phyloP scores from a whole-genome alignment of 139 green algal genomes.

The Chlorella sorokiniana region DNA sequence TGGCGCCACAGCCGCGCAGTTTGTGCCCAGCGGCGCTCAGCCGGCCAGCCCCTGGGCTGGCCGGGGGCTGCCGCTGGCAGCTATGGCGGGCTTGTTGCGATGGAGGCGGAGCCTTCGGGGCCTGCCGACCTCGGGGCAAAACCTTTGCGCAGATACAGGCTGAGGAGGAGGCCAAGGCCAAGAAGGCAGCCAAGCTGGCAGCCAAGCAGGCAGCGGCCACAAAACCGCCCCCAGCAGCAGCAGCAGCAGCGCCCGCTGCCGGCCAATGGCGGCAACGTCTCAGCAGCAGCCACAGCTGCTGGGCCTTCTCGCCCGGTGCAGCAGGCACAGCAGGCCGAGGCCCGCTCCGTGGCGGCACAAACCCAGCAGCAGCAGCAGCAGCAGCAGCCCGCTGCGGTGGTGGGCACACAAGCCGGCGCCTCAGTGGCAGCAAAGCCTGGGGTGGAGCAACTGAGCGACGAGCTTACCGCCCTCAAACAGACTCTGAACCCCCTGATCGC shows the following conservation, averaged over 20 bases:
- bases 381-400: neutral
- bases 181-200: neutral
- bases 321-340: neutral
- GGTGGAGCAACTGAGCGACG: constrained; percentile 13
- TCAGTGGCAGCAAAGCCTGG: neutral
- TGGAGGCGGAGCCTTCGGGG: neutral
- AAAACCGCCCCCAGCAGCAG: neutral
- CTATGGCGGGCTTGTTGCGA: neutral
- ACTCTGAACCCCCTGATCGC: constrained; percentile 10
- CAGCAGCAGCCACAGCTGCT: constrained; percentile 15
- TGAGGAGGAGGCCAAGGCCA: neutral
- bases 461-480: constrained; percentile 6
- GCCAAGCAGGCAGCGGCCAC: neutral
- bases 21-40: neutral
- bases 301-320: neutral
- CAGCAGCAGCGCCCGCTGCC: neutral
- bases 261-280: neutral
- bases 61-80: too few species aligned
- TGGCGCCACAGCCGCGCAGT: neutral
- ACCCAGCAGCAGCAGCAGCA: neutral
- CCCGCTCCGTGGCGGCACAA: neutral
- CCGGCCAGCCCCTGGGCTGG: neutral
- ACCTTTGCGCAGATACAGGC: constrained; percentile 28
- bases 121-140: neutral
- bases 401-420: neutral